Evolutionary conservation across 305 asterid genomes (phyloP), one percentile per base, ranked within the genome.

Genomic region (Stenogyne calaminthoides): DNA sequence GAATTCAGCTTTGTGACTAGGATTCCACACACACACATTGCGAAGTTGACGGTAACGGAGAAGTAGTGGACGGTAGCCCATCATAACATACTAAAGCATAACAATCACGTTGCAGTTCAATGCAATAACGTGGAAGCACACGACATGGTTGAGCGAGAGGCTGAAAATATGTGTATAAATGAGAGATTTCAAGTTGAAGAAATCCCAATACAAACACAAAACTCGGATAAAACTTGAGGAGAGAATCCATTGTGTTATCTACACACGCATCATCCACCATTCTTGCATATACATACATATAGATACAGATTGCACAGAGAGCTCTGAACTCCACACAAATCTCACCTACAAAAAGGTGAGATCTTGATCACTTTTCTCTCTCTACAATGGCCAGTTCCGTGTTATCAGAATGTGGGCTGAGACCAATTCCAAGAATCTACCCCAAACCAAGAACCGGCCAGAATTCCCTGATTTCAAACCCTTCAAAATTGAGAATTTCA

Each of bases 381-480:
- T 25, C 27, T 37, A 29, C 67, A 81, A 89, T 89, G 96, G 91
- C 90, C 10, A 74, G 84, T 70, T 85, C 77, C 83, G 92, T 86
- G 9, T 69, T 89, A 60, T 83, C 91, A 73, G 95, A 88, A 85
- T 89, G 96, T 85, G 91, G 96, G 57, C 9, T 91, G 5, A 86
- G 84, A 69, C 93, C 97, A 61, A 82, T 88, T 27, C 88, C 91
- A 9, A 86, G 81, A 79, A 36, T 85, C 67, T 84, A 84, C 77
- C 80, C 90, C 32, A 83, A 74, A 10, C 93, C 93, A 22, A 83
- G 77, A 76, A 82, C 85, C 32, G 82, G 80, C 63, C 70, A 32
- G n/a, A 9, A 66, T 71, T 74, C 46, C 54, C 58, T 71, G 44
- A 67, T 52, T 54, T 16, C 81, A 11, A 80, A 56, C 61, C 66